These are phyloP conservation scores for Scheffersomyces illinoinensis DNA, from an alignment of 1,139 yeast genomes.

Conservation along the genomic window DNA sequence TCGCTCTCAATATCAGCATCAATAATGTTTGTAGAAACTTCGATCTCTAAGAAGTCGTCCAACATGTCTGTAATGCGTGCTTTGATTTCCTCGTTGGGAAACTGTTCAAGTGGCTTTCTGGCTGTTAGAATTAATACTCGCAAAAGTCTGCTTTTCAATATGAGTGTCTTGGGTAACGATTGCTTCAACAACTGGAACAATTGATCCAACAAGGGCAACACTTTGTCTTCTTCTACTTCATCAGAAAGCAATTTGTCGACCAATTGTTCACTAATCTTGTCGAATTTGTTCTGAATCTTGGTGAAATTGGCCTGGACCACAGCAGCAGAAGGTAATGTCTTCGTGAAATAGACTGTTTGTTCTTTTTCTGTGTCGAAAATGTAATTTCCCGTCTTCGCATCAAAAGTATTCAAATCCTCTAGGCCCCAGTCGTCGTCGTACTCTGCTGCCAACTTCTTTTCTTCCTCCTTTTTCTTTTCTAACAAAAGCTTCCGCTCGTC, in stretches of 20 bases:
- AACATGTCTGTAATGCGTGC: slow-evolving; percentile 13
- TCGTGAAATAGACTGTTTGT: slow-evolving; percentile 25
- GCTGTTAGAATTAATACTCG: slow-evolving; percentile 33
- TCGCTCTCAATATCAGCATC: neutral
- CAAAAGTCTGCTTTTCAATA: slow-evolving; percentile 32
- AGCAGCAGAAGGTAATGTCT: slow-evolving; percentile 25
- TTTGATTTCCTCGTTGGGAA: slow-evolving; percentile 20
- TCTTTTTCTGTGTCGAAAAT: slow-evolving; percentile 34
- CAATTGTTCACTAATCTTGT: slow-evolving; percentile 19
- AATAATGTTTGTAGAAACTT: neutral
- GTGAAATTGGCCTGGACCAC: slow-evolving; percentile 20
- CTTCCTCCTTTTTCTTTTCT: slow-evolving; percentile 25
- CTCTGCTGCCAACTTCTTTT: slow-evolving; percentile 17
- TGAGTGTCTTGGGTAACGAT: slow-evolving; percentile 29
- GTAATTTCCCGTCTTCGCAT: slow-evolving; percentile 31
- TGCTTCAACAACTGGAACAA: slow-evolving; percentile 18
- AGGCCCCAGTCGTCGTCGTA: slow-evolving; percentile 50
- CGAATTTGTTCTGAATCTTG: slow-evolving; percentile 18
- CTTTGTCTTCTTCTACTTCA: slow-evolving; percentile 10
- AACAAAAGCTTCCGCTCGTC: slow-evolving; percentile 13
- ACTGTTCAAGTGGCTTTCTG: slow-evolving; percentile 26
- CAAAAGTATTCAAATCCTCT: slow-evolving; percentile 25
- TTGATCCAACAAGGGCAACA: slow-evolving; percentile 15
- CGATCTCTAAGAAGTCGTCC: neutral
- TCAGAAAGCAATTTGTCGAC: slow-evolving; percentile 17